Percentiles rank a stretch among this genome's conserved stretches.
These are phyloP conservation scores for Exsudoporus frostii DNA, from an alignment of 768 basidiomycete species.

Conservation along the genomic window DNA sequence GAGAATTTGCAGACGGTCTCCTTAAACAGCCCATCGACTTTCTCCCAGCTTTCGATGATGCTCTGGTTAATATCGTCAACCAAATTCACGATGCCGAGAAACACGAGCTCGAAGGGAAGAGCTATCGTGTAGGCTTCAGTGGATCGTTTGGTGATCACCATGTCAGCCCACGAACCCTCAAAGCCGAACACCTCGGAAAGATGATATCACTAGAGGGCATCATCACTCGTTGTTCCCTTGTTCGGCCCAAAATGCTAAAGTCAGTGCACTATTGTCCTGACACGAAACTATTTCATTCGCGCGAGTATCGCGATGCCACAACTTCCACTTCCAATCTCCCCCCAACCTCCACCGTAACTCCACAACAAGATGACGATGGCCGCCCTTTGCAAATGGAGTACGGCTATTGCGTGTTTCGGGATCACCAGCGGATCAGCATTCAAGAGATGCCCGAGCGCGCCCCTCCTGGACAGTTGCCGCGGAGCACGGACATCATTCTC, in stretches of 20 bases:
- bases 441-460: conserved; percentile 99
- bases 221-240: conserved; percentile 95
- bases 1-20: conserved; percentile 83
- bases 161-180: conserved; percentile 89
- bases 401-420: conserved; percentile 86
- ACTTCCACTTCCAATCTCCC: conserved; percentile 82
- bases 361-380: conserved; percentile 90
- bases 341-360: conserved; percentile 82
- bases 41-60: conserved; percentile 87
- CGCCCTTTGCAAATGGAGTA: conserved; percentile 86
- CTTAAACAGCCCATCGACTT: conserved; percentile 85
- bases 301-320: conserved; percentile 91
- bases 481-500: conserved; percentile 93
- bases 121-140: conserved; percentile 85
- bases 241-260: conserved; percentile 97
- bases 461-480: conserved; percentile 93
- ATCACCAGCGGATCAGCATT: conserved; percentile 96
- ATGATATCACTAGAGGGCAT: conserved; percentile 99
- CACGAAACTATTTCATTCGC: conserved; percentile 77
- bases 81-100: conserved; percentile 75
- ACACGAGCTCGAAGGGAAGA: conserved; percentile 76
- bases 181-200: conserved; percentile 84
- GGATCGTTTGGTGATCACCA: conserved; percentile 99
- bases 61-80: conserved; percentile 69
- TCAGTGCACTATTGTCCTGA: conserved; percentile 95